Percentiles rank a stretch among this genome's conserved stretches.
Evolutionary conservation across 495 filamentous ascomycete species (phyloP).

Genomic region (Daldinia grandis): DNA sequence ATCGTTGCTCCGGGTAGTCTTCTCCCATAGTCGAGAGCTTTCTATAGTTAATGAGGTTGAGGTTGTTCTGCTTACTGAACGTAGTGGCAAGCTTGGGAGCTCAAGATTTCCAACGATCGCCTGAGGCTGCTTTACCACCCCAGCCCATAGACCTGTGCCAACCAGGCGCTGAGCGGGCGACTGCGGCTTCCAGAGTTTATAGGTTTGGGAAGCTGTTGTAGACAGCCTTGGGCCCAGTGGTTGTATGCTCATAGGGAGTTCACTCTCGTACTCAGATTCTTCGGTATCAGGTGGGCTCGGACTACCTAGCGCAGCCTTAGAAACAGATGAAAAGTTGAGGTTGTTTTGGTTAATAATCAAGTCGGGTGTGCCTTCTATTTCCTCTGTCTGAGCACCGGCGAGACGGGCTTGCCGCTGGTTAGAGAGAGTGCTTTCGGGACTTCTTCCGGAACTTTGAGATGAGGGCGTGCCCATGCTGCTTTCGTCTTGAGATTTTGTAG

Average conservation of each 20-base stretch:
- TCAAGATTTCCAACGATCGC: conserved; percentile 22
- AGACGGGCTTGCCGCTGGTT: conserved; percentile 41
- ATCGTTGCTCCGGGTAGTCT: conserved; percentile 36
- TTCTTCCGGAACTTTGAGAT: conserved; percentile 36
- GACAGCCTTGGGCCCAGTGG: neutral
- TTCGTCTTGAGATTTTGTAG: conserved; percentile 34
- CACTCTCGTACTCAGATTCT: conserved; percentile 45
- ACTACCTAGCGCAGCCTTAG: conserved; percentile 55
- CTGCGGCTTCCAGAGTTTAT: conserved; percentile 33
- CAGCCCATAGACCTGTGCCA: conserved; percentile 37
- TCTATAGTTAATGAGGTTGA: conserved; percentile 45
- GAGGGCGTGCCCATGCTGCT: conserved; percentile 38
- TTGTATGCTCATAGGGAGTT: conserved; percentile 1
- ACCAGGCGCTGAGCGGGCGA: conserved; percentile 4
- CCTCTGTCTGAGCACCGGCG: conserved; percentile 35
- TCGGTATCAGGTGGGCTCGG: conserved; percentile 61
- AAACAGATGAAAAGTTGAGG: conserved; percentile 52
- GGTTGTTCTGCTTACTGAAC: conserved; percentile 47
- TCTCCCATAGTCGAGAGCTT: conserved; percentile 53
- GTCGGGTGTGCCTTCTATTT: conserved; percentile 52
- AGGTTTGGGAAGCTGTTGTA: neutral
- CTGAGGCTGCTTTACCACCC: conserved; percentile 15
- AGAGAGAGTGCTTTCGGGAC: conserved; percentile 43
- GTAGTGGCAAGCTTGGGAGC: conserved; percentile 45
- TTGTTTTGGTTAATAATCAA: conserved; percentile 47